A percentile compares a stretch with the other conserved stretches of the same genome.
Evolutionary conservation across 768 basidiomycete genomes (phyloP).

Genomic region (Bullera alba): DNA sequence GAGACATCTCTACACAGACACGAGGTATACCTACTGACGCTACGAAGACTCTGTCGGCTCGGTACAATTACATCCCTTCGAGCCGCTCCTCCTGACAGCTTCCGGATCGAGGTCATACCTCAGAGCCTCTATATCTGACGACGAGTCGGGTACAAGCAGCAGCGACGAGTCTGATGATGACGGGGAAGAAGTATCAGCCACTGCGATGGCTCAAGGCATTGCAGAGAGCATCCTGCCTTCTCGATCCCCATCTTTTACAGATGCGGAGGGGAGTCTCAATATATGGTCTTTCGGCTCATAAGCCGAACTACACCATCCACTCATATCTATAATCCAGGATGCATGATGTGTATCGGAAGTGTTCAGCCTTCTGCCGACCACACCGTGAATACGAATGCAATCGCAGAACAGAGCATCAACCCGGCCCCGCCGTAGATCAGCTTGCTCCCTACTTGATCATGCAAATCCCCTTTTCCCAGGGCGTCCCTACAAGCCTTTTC

Average conservation of each 20-base stretch:
- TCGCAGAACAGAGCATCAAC: constrained; percentile 12
- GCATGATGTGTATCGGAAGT: not conserved
- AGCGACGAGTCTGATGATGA: not conserved
- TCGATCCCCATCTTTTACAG: not conserved
- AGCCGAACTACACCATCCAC: not conserved
- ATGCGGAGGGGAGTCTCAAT: not conserved
- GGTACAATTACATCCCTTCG: constrained; percentile 64
- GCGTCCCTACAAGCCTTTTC: constrained; percentile 37
- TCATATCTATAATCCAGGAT: not conserved
- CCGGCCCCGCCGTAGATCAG: constrained; percentile 27
- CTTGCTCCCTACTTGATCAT: constrained; percentile 23
- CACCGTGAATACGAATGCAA: constrained; percentile 1
- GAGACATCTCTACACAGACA: constrained; percentile 15
- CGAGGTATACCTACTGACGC: not conserved
- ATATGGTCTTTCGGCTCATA: constrained; percentile 1
- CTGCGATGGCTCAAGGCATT: not conserved
- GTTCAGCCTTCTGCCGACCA: not conserved
- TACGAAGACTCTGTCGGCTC: constrained; percentile 64
- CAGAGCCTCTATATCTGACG: not conserved
- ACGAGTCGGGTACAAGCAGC: not conserved
- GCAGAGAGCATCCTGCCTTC: too few species aligned
- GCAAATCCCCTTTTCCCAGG: constrained; percentile 26
- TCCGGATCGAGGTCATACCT: constrained; percentile 60
- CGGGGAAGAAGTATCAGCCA: not conserved
- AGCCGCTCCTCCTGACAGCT: constrained; percentile 56